These are phyloP conservation scores for Citrus trifoliata DNA, from an alignment of 345 rosid species.

Conservation along the genomic window DNA sequence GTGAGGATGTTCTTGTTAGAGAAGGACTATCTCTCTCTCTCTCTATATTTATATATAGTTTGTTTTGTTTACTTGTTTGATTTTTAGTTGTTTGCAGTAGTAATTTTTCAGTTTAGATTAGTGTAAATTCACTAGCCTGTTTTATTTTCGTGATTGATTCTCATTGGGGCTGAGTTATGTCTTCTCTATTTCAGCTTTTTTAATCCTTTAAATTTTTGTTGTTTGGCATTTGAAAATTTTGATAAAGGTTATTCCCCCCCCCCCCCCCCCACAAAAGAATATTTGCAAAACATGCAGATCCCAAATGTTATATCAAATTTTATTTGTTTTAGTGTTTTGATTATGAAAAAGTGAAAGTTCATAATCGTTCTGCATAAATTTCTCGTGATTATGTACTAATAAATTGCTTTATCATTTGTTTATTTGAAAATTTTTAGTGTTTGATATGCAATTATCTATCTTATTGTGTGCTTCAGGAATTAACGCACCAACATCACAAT, in stretches of 20 bases:
- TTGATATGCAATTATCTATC: background rate
- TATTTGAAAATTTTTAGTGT: background rate
- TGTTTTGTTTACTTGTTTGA: background rate
- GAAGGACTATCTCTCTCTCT: too few relatives aligned
- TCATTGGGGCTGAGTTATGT: background rate
- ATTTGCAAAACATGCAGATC: background rate
- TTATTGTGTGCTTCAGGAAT: conserved; percentile 24
- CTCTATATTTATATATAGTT: too few relatives aligned
- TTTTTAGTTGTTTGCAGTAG: background rate
- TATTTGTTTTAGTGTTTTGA: background rate
- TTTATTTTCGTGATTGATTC: background rate
- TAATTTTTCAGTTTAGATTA: too few relatives aligned
- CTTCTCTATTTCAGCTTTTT: background rate
- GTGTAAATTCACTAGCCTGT: background rate
- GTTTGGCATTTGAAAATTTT: background rate
- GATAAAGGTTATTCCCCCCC: background rate
- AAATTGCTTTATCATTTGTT: background rate
- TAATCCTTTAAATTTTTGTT: background rate
- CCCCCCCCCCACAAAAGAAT: background rate
- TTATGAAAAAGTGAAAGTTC: background rate
- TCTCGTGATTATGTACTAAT: background rate
- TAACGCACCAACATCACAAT: conserved; percentile 51
- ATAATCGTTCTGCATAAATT: background rate
- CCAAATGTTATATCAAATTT: background rate
- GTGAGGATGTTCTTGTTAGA: too few relatives aligned